Conservation (phyloP, 2,329 filamentous ascomycete species). For the Septoria linicola region DNA sequence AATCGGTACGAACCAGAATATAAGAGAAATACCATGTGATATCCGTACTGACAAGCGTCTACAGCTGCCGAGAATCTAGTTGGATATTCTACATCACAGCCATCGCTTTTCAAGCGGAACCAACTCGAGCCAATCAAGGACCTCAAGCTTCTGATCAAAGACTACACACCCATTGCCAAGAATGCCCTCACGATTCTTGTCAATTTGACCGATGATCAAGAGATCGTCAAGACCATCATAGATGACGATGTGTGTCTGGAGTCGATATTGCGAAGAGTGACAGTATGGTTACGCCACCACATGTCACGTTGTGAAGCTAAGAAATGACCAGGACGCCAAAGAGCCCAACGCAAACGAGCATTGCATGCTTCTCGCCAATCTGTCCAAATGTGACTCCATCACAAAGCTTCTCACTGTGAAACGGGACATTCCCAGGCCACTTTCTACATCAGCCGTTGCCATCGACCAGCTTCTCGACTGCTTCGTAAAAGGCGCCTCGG, state of each 20-base stretch:
- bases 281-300: slow-evolving; percentile 57
- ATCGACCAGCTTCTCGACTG: slow-evolving; percentile 92
- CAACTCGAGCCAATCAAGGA: slow-evolving; percentile 78
- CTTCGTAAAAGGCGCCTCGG: slow-evolving; percentile 88
- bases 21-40: background rate
- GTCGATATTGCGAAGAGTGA: slow-evolving; percentile 68
- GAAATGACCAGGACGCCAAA: slow-evolving; percentile 57
- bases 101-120: slow-evolving; percentile 78
- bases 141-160: slow-evolving; percentile 80
- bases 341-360: slow-evolving; percentile 82
- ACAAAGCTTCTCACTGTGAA: slow-evolving; percentile 67
- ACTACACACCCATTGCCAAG: slow-evolving; percentile 90
- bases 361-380: slow-evolving; percentile 89
- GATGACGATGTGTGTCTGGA: slow-evolving; percentile 81
- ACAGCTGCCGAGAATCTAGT: slow-evolving; percentile 80
- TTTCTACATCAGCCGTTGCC: slow-evolving; percentile 69
- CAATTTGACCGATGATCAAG: slow-evolving; percentile 75
- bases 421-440: slow-evolving; percentile 65
- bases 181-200: slow-evolving; percentile 88
- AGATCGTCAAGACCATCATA: slow-evolving; percentile 70
- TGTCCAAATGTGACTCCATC: slow-evolving; percentile 75
- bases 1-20: slow-evolving; percentile 55
- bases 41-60: slow-evolving; percentile 20
- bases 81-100: slow-evolving; percentile 74
- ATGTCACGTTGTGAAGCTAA: background rate